Evolutionary conservation across 371 early-diverging fungal genomes (phyloP).

Genomic region (Dipsacomyces acuminosporus): DNA sequence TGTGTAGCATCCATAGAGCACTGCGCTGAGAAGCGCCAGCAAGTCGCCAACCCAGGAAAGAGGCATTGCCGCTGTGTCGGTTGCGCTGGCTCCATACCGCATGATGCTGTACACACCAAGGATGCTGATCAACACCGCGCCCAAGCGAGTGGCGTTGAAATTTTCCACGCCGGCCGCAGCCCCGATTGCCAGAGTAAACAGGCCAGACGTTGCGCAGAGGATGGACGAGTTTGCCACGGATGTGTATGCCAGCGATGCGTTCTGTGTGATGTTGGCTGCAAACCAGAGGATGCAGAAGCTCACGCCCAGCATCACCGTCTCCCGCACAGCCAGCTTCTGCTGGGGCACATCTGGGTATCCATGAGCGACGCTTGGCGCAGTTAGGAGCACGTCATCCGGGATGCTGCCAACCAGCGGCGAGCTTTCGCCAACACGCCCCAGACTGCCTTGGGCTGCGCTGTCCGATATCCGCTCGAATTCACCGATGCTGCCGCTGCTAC

Average conservation of each 20-base stretch:
- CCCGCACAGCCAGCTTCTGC: slow-evolving; percentile 34
- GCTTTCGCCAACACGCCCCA: background rate
- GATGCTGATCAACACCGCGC: slow-evolving; percentile 56
- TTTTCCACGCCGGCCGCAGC: slow-evolving; percentile 59
- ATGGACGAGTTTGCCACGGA: slow-evolving; percentile 80
- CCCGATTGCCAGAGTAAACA: slow-evolving; percentile 73
- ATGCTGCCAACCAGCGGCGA: background rate
- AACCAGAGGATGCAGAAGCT: slow-evolving; percentile 79
- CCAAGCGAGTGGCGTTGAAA: slow-evolving; percentile 53
- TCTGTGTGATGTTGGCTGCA: slow-evolving; percentile 69
- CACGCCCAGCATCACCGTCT: slow-evolving; percentile 66
- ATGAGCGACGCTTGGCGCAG: background rate
- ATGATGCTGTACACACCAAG: slow-evolving; percentile 58
- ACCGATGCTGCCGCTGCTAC: slow-evolving; percentile 13
- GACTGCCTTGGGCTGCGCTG: background rate
- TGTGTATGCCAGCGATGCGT: slow-evolving; percentile 72
- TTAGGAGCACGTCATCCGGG: background rate
- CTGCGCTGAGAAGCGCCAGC: slow-evolving; percentile 65
- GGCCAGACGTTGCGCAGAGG: slow-evolving; percentile 68
- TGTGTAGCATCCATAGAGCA: slow-evolving; percentile 77
- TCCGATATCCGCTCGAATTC: too few species aligned
- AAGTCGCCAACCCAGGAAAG: slow-evolving; percentile 60
- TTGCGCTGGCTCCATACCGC: slow-evolving; percentile 30
- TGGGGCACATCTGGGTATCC: slow-evolving; percentile 6
- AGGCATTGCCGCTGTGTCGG: slow-evolving; percentile 16